A percentile compares a stretch with the other conserved stretches of the same genome.
Conservation (phyloP, 139 green algal genomes). For the Micractinium conductrix region DNA sequence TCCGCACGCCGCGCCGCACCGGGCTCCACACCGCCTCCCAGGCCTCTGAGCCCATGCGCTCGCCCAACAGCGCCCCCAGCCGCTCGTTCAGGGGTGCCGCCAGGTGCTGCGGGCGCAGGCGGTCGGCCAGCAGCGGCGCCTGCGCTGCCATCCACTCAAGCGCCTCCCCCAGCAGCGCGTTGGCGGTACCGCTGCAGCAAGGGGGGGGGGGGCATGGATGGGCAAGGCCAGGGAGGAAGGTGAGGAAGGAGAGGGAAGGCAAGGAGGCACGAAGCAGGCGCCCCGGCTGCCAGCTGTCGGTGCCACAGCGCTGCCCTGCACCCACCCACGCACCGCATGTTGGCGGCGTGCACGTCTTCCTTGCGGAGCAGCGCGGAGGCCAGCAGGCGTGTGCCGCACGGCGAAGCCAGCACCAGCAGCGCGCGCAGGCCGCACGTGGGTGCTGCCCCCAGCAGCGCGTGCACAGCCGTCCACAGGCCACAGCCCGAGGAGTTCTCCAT, state of each 20-base stretch:
- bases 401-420: not conserved
- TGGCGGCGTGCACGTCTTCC: not conserved
- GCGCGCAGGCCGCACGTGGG: not conserved
- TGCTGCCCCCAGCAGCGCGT: conserved; percentile 4
- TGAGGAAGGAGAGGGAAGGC: not conserved
- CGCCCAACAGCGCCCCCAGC: not conserved
- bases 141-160: not conserved
- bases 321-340: not conserved
- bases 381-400: not conserved
- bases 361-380: not conserved
- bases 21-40: not conserved
- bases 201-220: not conserved
- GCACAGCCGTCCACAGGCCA: not conserved
- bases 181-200: not conserved
- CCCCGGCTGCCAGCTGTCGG: too few relatives aligned
- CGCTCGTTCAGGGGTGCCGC: not conserved
- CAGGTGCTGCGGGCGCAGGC: not conserved
- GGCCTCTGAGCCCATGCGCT: too few relatives aligned
- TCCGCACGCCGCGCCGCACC: not conserved
- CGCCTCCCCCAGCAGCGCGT: not conserved
- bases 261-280: not conserved
- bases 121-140: not conserved
- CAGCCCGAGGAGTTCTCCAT: not conserved
- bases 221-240: not conserved
- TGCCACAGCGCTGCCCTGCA: not conserved